Percentiles rank a stretch among this genome's conserved stretches.
Evolutionary conservation across 257 asterid genomes (phyloP).

Genomic region (Forsythia suspensa): DNA sequence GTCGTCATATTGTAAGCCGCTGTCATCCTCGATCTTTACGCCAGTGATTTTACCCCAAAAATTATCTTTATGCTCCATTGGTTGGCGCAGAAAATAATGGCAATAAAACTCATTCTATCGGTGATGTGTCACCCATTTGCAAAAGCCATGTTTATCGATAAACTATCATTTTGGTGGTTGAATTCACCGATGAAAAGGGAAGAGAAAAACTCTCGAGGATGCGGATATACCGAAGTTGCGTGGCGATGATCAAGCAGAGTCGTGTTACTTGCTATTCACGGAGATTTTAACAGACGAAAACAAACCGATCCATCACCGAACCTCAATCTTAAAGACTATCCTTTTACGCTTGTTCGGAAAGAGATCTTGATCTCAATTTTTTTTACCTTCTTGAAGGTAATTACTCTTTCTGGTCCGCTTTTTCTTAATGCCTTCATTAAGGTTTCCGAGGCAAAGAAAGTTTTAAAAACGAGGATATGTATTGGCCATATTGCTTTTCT

Average conservation of each 20-base stretch:
- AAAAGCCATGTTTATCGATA: slow-evolving; percentile 51
- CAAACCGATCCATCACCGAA: slow-evolving; percentile 37
- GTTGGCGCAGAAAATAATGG: slow-evolving; percentile 31
- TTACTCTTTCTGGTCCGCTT: slow-evolving; percentile 79
- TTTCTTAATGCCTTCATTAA: slow-evolving; percentile 80
- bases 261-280: slow-evolving; percentile 61
- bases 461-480: slow-evolving; percentile 59
- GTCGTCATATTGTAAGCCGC: no score
- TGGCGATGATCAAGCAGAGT: slow-evolving; percentile 68
- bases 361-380: slow-evolving; percentile 75
- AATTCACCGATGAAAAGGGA: slow-evolving; percentile 82
- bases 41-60: no score
- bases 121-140: slow-evolving; percentile 54
- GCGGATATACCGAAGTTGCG: slow-evolving; percentile 77
- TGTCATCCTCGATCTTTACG: no score
- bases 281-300: slow-evolving; percentile 45
- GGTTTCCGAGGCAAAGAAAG: slow-evolving; percentile 73
- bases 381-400: slow-evolving; percentile 68
- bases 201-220: slow-evolving; percentile 72
- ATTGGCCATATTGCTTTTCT: slow-evolving; percentile 67
- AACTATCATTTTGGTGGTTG: slow-evolving; percentile 87
- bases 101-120: slow-evolving; percentile 24
- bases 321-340: slow-evolving; percentile 66
- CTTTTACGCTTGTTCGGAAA: slow-evolving; percentile 58
- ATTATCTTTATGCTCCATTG: slow-evolving; percentile 56